Percentiles rank a stretch among this genome's conserved stretches.
These are phyloP conservation scores for Vitellaria paradoxa DNA, from an alignment of 179 eudicot genomes.

Conservation along the genomic window DNA sequence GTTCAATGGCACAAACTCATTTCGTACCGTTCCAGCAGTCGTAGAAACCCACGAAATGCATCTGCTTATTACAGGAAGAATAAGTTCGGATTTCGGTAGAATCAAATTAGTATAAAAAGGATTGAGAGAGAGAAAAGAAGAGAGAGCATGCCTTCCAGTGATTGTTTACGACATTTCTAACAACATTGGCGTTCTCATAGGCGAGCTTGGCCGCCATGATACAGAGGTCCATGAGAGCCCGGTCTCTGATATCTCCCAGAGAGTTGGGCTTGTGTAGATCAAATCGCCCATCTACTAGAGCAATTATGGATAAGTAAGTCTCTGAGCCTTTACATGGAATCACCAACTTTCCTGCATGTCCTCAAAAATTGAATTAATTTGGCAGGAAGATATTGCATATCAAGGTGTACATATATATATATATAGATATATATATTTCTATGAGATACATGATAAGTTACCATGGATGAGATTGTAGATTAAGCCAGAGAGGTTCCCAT, in stretches of 20 bases:
- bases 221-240: conserved; percentile 61
- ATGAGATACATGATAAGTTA: conserved; percentile 13
- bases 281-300: conserved; percentile 67
- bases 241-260: conserved; percentile 25
- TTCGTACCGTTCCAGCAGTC: conserved; percentile 85
- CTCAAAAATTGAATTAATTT: conserved; percentile 2
- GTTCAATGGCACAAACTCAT: neutral
- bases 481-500: conserved; percentile 46
- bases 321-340: conserved; percentile 60
- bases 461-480: conserved; percentile 48
- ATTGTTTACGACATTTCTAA: conserved; percentile 49
- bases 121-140: neutral
- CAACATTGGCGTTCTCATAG: conserved; percentile 68
- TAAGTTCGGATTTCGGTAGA: too few species aligned
- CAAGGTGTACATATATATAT: too few species aligned
- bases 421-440: too few species aligned
- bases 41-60: conserved; percentile 92
- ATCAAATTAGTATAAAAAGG: neutral
- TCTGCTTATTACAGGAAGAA: conserved; percentile 37
- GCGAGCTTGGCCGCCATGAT: conserved; percentile 86
- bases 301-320: conserved; percentile 71
- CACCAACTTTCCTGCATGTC: conserved; percentile 55
- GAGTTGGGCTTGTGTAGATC: conserved; percentile 38
- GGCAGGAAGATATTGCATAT: too few species aligned
- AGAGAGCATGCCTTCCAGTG: conserved; percentile 68